Percentiles rank a stretch among this genome's conserved stretches.
Conservation (phyloP, 139 green algal species). For the Picochlorum sp. region DNA sequence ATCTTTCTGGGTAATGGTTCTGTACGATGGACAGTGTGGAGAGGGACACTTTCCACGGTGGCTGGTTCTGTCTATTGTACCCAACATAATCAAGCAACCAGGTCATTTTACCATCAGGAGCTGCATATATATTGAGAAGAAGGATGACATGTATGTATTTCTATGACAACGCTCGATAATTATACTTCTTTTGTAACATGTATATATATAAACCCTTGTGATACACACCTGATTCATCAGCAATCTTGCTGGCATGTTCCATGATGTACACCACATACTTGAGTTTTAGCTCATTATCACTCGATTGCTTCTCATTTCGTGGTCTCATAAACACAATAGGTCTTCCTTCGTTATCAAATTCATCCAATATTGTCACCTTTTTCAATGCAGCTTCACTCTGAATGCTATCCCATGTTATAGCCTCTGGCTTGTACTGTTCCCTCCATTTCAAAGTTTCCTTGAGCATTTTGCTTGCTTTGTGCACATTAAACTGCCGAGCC, state of each 20-base stretch:
- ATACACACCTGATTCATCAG: constrained; percentile 27
- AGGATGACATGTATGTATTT: background rate
- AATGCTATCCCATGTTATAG: constrained; percentile 53
- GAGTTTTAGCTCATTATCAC: constrained; percentile 30
- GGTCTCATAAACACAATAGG: constrained; percentile 71
- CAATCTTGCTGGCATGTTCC: constrained; percentile 49
- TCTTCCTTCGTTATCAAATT: constrained; percentile 48
- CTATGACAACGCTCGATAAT: no score
- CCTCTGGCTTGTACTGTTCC: constrained; percentile 47
- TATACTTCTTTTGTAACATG: no score
- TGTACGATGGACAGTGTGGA: constrained; percentile 47
- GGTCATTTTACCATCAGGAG: constrained; percentile 60
- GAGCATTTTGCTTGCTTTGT: constrained; percentile 58
- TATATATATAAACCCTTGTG: background rate
- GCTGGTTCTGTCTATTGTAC: constrained; percentile 58
- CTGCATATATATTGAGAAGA: no score
- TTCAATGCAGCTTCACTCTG: constrained; percentile 44
- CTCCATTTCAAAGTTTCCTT: constrained; percentile 40
- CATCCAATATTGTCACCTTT: constrained; percentile 56
- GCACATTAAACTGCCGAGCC: constrained; percentile 57
- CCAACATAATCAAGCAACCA: constrained; percentile 67
- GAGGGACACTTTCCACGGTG: constrained; percentile 47
- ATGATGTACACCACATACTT: constrained; percentile 74
- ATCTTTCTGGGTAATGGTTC: constrained; percentile 78
- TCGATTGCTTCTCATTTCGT: constrained; percentile 27